phyloP scores from a whole-genome alignment of 768 basidiomycete species.

The Termitomyces sp. region DNA sequence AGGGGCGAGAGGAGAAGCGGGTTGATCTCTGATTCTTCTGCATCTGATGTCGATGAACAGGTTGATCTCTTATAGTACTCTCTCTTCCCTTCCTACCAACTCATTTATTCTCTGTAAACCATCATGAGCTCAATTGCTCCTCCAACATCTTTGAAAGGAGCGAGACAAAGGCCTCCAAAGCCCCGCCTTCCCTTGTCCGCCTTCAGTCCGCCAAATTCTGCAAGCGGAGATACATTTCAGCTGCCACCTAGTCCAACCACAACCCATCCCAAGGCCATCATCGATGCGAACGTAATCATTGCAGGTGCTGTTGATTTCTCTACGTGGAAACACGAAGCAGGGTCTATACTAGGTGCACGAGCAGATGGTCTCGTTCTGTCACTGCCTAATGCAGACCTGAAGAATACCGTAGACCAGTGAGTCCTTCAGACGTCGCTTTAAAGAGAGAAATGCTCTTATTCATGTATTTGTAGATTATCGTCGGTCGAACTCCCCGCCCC shows the following conservation, averaged over 20 bases:
- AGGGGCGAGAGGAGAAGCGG: background rate
- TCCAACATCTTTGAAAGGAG: conserved; percentile 35
- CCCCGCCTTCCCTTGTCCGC: conserved; percentile 74
- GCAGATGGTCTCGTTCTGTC: conserved; percentile 55
- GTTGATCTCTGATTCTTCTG: conserved; percentile 1
- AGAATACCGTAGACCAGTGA: conserved; percentile 43
- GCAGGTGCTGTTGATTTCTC: conserved; percentile 34
- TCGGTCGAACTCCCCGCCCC: conserved; percentile 18
- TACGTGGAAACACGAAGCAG: conserved; percentile 51
- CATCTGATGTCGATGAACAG: background rate
- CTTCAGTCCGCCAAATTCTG: conserved; percentile 67
- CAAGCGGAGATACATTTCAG: conserved; percentile 62
- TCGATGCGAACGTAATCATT: conserved; percentile 64
- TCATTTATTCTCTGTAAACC: background rate
- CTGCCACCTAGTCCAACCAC: conserved; percentile 64
- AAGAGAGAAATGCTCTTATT: background rate
- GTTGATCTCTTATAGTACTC: background rate
- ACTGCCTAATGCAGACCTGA: conserved; percentile 37
- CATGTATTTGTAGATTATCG: conserved; percentile 6
- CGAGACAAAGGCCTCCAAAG: conserved; percentile 49
- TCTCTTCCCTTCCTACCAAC: background rate
- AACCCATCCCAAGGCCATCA: conserved; percentile 54
- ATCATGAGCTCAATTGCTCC: conserved; percentile 13
- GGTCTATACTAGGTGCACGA: conserved; percentile 38
- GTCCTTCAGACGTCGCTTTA: conserved; percentile 17